Evolutionary conservation across 441 rosid species (phyloP).

Genomic region (Codiaeum variegatum): DNA sequence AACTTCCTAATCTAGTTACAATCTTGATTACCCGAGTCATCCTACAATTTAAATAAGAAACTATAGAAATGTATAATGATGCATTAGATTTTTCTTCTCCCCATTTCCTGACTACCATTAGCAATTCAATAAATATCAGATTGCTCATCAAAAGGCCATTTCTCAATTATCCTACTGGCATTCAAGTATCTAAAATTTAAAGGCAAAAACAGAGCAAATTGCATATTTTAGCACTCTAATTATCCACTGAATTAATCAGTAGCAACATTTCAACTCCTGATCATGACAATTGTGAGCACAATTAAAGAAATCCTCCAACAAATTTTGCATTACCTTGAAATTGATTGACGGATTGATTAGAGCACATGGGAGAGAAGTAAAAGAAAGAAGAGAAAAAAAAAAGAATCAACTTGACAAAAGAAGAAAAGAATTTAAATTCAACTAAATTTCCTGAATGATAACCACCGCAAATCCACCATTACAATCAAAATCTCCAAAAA

Average conservation of each 20-base stretch:
- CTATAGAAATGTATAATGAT: no score
- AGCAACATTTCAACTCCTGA: neutral
- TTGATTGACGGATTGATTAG: neutral
- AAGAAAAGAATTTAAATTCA: constrained; percentile 9
- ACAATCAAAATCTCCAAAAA: neutral
- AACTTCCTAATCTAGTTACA: neutral
- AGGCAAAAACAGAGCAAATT: neutral
- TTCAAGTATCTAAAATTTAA: neutral
- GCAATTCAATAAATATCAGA: neutral
- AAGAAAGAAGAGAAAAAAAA: neutral
- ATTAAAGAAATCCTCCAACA: neutral
- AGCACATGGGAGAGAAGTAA: neutral
- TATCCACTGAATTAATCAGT: neutral
- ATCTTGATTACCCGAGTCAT: neutral
- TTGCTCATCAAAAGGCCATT: neutral
- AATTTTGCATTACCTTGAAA: neutral
- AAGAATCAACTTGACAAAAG: neutral
- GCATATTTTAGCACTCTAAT: neutral
- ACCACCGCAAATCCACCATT: neutral
- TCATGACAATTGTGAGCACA: neutral
- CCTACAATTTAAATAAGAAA: neutral
- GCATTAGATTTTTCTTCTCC: neutral
- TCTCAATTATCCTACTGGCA: neutral
- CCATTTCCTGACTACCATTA: neutral
- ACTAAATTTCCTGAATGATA: neutral